Evolutionary conservation across 495 filamentous ascomycete species (phyloP), one percentile per base, ranked within the genome.

Genomic region (Podospora tetraspora): DNA sequence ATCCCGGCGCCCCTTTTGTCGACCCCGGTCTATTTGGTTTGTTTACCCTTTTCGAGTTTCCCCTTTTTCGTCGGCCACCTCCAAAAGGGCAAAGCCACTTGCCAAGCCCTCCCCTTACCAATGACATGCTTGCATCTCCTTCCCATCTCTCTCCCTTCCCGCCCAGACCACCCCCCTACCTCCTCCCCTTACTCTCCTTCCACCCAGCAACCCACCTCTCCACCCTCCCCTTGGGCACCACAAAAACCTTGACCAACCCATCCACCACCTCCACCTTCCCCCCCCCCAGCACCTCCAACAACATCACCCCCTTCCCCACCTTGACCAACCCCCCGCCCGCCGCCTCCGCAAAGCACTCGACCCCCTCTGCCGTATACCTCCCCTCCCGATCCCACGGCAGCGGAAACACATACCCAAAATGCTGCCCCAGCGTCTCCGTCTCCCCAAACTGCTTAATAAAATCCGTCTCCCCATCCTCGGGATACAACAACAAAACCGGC

Each of bases 341-440:
- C 1, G 92, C 98, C 81, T 97, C 91, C 84, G 94, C 91, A 75
- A 90, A 99, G 71, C 91, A 94, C 72, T 97, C 93, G n/a, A 97
- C 91, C 8, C 81, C 77, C 0, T 79, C 78, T 0, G 81, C 71
- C 10, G 78, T 82, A 71, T 96, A 97, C 72, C 90, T 89, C 5
- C 84, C 79, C 70, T 84, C 80, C 19, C 75, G 71, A 74, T 99
- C 95, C 95, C 94, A 98, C n/a, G 92, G 91, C 71, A 84, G 73
- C 37, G 87, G 87, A 64, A 98, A 88, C 19, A 97, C 89, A 68
- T 96, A 95, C 0, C 82, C 82, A 60, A 99, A 80, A 72, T 96
- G 91, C 65, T 91, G 85, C 8, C 79, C 84, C 25, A 97, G 70
- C 0, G 79, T 86, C 64, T 89, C 86, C 61, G 82, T 86, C 81